Conservation (phyloP, 1,284 basidiomycete species). For the Cerrena zonata region DNA sequence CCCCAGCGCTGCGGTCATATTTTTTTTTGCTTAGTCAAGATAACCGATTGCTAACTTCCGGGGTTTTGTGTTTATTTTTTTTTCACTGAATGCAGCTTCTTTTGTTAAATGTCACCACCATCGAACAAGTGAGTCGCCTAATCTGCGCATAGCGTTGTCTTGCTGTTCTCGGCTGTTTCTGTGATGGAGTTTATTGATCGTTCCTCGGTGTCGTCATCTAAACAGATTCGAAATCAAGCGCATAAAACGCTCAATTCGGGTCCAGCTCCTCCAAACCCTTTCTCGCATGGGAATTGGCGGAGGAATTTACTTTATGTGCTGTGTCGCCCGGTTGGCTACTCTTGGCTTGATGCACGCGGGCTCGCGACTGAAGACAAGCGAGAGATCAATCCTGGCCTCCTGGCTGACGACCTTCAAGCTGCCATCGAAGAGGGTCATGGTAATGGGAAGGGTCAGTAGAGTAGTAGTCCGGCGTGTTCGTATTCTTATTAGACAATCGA, state of each 20-base stretch:
- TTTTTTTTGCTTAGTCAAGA: neutral
- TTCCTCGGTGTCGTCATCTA: neutral
- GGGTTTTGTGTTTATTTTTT: no score
- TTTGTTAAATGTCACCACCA: constrained; percentile 82
- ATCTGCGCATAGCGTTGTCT: neutral
- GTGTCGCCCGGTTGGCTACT: constrained; percentile 65
- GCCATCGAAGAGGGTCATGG: constrained; percentile 22
- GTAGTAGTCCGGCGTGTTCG: no score
- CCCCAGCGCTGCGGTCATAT: neutral
- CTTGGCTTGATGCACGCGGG: constrained; percentile 57
- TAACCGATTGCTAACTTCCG: constrained; percentile 3
- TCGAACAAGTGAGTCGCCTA: constrained; percentile 73
- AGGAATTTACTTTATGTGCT: constrained; percentile 63
- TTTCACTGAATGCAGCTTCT: constrained; percentile 53
- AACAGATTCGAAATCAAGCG: constrained; percentile 71
- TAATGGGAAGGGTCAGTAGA: constrained; percentile 12
- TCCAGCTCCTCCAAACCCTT: constrained; percentile 67
- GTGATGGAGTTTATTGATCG: neutral
- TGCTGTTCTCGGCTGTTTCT: neutral
- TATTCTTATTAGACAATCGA: no score
- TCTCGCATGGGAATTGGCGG: constrained; percentile 69
- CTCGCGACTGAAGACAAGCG: constrained; percentile 63
- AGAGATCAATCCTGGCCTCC: constrained; percentile 55
- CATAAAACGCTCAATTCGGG: constrained; percentile 58
- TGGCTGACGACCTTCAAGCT: constrained; percentile 19